A percentile compares a stretch with the other conserved stretches of the same genome.
phyloP scores from a whole-genome alignment of 495 filamentous ascomycete species.

The Mycothermus thermophilus region DNA sequence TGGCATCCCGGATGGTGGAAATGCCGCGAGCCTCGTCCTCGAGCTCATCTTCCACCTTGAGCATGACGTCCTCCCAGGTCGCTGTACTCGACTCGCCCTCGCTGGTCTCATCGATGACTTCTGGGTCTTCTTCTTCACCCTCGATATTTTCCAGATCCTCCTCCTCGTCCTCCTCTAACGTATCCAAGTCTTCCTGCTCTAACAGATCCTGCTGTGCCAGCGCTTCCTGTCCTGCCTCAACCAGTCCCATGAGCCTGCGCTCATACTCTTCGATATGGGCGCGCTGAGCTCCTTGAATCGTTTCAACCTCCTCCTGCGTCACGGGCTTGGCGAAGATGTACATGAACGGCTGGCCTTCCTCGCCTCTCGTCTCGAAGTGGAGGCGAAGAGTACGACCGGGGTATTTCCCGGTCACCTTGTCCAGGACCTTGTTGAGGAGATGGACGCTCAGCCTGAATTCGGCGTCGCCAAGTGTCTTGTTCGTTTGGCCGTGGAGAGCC shows the following conservation, averaged over 20 bases:
- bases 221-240: conserved; percentile 12
- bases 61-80: conserved; percentile 40
- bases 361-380: conserved; percentile 63
- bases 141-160: background rate
- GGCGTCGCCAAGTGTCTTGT: conserved; percentile 57
- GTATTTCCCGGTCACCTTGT: conserved; percentile 58
- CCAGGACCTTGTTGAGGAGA: conserved; percentile 61
- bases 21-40: conserved; percentile 39
- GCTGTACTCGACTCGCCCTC: conserved; percentile 13
- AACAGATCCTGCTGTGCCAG: conserved; percentile 1
- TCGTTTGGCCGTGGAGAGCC: conserved; percentile 58
- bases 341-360: conserved; percentile 52
- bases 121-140: conserved; percentile 2
- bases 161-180: conserved; percentile 5
- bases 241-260: conserved; percentile 41
- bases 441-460: conserved; percentile 74
- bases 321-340: conserved; percentile 83
- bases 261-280: conserved; percentile 55
- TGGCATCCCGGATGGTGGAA: conserved; percentile 27
- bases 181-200: too few species aligned
- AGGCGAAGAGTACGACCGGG: conserved; percentile 65
- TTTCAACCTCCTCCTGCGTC: conserved; percentile 50
- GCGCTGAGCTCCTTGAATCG: conserved; percentile 54
- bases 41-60: conserved; percentile 40
- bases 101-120: conserved; percentile 2